These are phyloP conservation scores for Ophiostoma populinum DNA, from an alignment of 2,329 filamentous ascomycete species.

Conservation along the genomic window DNA sequence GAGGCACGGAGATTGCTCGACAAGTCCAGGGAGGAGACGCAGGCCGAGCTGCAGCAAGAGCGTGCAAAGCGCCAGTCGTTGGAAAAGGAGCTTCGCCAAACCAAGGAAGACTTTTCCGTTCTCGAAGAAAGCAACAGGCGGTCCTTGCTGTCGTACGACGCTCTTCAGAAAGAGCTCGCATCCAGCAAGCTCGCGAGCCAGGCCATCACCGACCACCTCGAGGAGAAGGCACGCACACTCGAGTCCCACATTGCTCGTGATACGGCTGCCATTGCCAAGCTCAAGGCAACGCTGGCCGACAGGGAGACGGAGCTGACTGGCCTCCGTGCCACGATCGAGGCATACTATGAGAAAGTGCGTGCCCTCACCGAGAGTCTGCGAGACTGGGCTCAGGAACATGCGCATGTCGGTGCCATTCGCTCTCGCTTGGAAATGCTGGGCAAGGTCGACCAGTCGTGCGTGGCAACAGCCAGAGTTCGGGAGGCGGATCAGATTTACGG, in stretches of 20 bases:
- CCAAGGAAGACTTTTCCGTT: slow-evolving; percentile 4
- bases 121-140: slow-evolving; percentile 7
- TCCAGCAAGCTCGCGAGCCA: neutral
- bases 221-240: slow-evolving; percentile 1
- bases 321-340: slow-evolving; percentile 3
- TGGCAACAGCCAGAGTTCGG: neutral
- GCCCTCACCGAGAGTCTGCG: slow-evolving; percentile 5
- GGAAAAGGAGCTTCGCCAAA: slow-evolving; percentile 8
- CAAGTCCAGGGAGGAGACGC: slow-evolving; percentile 2
- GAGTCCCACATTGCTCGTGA: slow-evolving; percentile 1
- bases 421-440: slow-evolving; percentile 7
- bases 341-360: slow-evolving; percentile 4
- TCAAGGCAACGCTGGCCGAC: slow-evolving; percentile 5
- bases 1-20: slow-evolving; percentile 6
- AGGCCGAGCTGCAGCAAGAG: slow-evolving; percentile 9
- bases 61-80: slow-evolving; percentile 6
- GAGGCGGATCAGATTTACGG: slow-evolving; percentile 6
- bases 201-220: neutral
- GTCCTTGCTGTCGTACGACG: neutral
- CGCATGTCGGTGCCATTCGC: slow-evolving; percentile 5
- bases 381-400: slow-evolving; percentile 8
- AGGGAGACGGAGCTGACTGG: slow-evolving; percentile 5
- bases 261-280: neutral
- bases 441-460: slow-evolving; percentile 3
- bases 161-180: slow-evolving; percentile 5